Conservation (phyloP, 345 rosid species). For the sweet orange (Citrus sinensis) region DNA sequence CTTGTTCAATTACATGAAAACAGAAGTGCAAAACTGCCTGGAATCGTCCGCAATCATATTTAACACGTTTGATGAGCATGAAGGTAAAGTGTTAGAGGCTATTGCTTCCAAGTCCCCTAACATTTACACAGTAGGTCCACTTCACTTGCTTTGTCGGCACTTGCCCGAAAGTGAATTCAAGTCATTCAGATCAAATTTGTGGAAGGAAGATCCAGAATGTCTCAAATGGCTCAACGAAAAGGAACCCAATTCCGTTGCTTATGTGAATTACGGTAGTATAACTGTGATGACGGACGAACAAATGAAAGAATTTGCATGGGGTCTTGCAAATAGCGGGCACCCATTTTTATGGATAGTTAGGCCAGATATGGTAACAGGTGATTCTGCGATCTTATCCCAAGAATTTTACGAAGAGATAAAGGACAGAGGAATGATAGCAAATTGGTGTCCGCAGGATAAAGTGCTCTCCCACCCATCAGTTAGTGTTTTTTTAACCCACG, state of each 20-base stretch:
- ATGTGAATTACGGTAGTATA: constrained; percentile 32
- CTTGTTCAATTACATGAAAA: constrained; percentile 17
- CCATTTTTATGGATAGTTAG: constrained; percentile 8
- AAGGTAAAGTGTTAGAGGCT: constrained; percentile 25
- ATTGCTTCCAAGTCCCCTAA: constrained; percentile 19
- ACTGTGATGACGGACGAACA: constrained; percentile 14
- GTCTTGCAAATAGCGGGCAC: constrained; percentile 13
- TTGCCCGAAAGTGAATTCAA: no score
- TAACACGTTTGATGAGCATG: constrained; percentile 42
- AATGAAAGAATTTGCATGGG: constrained; percentile 24
- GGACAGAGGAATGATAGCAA: constrained; percentile 14
- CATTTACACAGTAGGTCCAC: no score
- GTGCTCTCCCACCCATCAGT: constrained; percentile 25
- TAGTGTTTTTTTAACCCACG: constrained; percentile 17
- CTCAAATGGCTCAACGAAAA: constrained; percentile 11
- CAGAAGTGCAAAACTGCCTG: constrained; percentile 21
- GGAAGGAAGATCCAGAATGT: no score
- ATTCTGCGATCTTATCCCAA: constrained; percentile 4
- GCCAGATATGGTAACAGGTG: not conserved
- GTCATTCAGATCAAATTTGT: no score
- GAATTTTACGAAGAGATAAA: constrained; percentile 18
- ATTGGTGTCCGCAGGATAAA: constrained; percentile 25
- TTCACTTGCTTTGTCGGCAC: no score
- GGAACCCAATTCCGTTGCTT: constrained; percentile 21
- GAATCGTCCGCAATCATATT: constrained; percentile 32